phyloP scores from a whole-genome alignment of 441 rosid genomes.

The Geranium incanum region DNA sequence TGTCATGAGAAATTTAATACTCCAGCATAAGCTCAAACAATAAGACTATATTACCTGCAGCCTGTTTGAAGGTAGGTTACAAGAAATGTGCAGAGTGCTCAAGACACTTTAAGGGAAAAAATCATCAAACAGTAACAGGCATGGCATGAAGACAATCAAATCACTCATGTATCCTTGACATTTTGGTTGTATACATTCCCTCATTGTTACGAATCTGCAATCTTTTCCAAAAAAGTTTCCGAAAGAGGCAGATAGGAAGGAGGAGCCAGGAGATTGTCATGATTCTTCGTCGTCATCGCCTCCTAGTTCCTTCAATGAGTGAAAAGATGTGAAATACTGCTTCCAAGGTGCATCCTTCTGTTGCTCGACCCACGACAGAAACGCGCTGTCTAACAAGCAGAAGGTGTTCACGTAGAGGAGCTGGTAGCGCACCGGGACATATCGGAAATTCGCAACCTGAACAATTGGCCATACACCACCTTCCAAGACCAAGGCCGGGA shows the following conservation, averaged over 20 bases:
- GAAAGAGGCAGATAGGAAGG: neutral
- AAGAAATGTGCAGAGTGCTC: neutral
- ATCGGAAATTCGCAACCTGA: slow-evolving; percentile 83
- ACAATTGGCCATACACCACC: slow-evolving; percentile 86
- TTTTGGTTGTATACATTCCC: slow-evolving; percentile 7
- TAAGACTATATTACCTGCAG: neutral
- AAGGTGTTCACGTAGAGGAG: slow-evolving; percentile 87
- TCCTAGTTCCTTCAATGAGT: slow-evolving; percentile 45
- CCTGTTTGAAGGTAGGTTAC: neutral
- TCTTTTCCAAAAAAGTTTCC: slow-evolving; percentile 14
- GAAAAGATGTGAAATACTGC: slow-evolving; percentile 59
- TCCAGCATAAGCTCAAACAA: neutral
- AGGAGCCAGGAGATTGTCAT: slow-evolving; percentile 21
- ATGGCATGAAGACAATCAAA: neutral
- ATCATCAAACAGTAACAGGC: neutral
- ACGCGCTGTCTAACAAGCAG: slow-evolving; percentile 87
- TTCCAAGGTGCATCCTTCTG: slow-evolving; percentile 97
- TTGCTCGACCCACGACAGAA: slow-evolving; percentile 87
- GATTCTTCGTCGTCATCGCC: slow-evolving; percentile 41
- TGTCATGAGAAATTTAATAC: neutral
- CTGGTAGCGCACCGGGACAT: slow-evolving; percentile 82
- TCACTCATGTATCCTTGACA: neutral
- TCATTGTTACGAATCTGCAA: slow-evolving; percentile 10
- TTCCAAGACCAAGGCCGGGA: slow-evolving; percentile 81
- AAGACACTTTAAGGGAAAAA: neutral